phyloP scores from a whole-genome alignment of 2,329 filamentous ascomycete species.

The Fonsecaea pedrosoi region DNA sequence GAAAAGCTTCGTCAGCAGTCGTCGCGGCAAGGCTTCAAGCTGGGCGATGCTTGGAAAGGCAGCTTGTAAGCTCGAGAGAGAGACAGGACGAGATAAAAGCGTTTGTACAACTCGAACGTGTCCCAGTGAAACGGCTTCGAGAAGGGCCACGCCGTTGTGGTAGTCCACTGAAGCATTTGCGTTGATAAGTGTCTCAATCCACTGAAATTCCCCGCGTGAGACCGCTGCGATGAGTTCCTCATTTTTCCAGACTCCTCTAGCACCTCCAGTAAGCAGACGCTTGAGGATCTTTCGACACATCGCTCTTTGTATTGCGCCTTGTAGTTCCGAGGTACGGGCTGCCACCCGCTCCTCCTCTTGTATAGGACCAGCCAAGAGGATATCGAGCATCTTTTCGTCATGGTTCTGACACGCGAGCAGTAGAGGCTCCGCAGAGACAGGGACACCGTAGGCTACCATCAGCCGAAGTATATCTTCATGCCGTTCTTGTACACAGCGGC shows the following conservation, averaged over 20 bases:
- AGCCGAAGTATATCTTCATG: conserved; percentile 20
- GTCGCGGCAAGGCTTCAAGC: conserved; percentile 13
- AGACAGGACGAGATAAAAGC: conserved; percentile 16
- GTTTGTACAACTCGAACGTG: conserved; percentile 14
- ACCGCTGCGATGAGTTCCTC: conserved; percentile 19
- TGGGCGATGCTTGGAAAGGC: conserved; percentile 16
- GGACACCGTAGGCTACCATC: conserved; percentile 12
- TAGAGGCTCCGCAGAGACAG: conserved; percentile 3
- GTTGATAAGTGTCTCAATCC: conserved; percentile 7
- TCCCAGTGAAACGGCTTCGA: conserved; percentile 12
- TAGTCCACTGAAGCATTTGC: conserved; percentile 20
- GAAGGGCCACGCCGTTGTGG: conserved; percentile 13
- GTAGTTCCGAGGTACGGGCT: neutral
- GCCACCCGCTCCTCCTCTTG: conserved; percentile 12
- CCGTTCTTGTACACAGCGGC: conserved; percentile 10
- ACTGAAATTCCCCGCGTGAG: neutral
- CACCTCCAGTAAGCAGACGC: conserved; percentile 8
- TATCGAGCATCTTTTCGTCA: conserved; percentile 12
- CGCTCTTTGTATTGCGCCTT: neutral
- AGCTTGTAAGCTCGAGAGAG: conserved; percentile 8
- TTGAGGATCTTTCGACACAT: conserved; percentile 11
- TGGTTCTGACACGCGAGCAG: conserved; percentile 15
- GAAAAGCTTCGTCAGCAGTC: conserved; percentile 20
- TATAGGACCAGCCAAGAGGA: conserved; percentile 17
- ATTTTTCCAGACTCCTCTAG: conserved; percentile 12